phyloP scores from a whole-genome alignment of 2,329 filamentous ascomycete genomes.

The Fonsecaea multimorphosa region DNA sequence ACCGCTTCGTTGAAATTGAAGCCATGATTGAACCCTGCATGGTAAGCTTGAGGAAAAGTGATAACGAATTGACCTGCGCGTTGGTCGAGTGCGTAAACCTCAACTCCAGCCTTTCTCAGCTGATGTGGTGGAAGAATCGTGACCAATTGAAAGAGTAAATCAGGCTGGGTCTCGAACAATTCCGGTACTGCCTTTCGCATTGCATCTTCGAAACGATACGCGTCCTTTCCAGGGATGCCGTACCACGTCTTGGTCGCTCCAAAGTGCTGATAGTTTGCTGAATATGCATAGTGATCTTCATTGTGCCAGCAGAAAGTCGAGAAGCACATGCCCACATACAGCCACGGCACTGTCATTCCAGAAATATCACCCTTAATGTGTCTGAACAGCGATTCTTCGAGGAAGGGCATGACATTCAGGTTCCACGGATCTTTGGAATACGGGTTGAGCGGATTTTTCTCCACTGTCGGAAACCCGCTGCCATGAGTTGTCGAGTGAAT shows the following conservation, averaged over 20 bases:
- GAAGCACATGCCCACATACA: conserved; percentile 99
- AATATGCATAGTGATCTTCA: conserved; percentile 97
- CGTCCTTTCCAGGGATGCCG: conserved; percentile 91
- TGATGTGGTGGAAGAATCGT: conserved; percentile 93
- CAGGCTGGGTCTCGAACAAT: conserved; percentile 94
- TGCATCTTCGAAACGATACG: conserved; percentile 90
- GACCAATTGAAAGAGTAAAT: conserved; percentile 95
- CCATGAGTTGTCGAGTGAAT: conserved; percentile 98
- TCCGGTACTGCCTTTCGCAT: conserved; percentile 96
- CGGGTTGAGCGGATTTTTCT: conserved; percentile 83
- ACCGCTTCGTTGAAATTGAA: conserved; percentile 99
- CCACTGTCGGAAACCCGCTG: conserved; percentile 93
- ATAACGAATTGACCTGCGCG: conserved; percentile 94
- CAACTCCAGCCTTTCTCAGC: conserved; percentile 87
- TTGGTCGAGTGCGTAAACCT: conserved; percentile 94
- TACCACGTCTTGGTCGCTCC: conserved; percentile 99
- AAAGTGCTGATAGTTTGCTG: conserved; percentile 97
- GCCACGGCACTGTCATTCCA: conserved; percentile 98
- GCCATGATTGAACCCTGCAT: conserved; percentile 96
- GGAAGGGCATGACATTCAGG: conserved; percentile 86
- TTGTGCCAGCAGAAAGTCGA: conserved; percentile 99
- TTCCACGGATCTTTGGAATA: conserved; percentile 96
- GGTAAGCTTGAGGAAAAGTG: conserved; percentile 95
- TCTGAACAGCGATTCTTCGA: conserved; percentile 89
- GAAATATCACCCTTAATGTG: conserved; percentile 99